Conservation (phyloP, 305 asterid genomes). For the Fraxinus platypoda region DNA sequence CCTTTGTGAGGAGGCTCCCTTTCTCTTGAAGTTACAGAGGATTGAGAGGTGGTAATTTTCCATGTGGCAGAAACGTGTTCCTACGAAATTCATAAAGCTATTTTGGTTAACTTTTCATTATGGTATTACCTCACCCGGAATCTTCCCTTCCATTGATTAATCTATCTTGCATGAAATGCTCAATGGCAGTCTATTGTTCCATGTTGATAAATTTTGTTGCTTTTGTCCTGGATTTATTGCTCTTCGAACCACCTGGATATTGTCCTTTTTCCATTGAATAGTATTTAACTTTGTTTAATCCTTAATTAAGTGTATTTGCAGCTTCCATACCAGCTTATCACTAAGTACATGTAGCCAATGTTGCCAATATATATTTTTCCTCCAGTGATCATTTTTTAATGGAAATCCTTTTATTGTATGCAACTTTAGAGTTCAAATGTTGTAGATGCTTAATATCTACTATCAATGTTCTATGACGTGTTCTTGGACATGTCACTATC, state of each 20-base stretch:
- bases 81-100: neutral
- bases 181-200: no score
- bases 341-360: neutral
- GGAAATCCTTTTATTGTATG: neutral
- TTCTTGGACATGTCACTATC: neutral
- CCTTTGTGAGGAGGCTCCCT: neutral
- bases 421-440: neutral
- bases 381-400: no score
- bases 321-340: no score
- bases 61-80: neutral
- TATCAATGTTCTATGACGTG: neutral
- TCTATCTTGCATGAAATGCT: no score
- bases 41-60: neutral
- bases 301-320: no score
- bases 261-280: no score
- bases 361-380: neutral
- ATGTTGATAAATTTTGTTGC: no score
- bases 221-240: no score
- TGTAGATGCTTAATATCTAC: neutral
- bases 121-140: neutral
- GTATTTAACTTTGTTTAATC: no score
- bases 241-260: no score
- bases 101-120: neutral
- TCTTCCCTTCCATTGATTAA: neutral
- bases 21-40: neutral